These are phyloP conservation scores for Candida berthetii DNA, from an alignment of 805 yeast species.

Conservation along the genomic window DNA sequence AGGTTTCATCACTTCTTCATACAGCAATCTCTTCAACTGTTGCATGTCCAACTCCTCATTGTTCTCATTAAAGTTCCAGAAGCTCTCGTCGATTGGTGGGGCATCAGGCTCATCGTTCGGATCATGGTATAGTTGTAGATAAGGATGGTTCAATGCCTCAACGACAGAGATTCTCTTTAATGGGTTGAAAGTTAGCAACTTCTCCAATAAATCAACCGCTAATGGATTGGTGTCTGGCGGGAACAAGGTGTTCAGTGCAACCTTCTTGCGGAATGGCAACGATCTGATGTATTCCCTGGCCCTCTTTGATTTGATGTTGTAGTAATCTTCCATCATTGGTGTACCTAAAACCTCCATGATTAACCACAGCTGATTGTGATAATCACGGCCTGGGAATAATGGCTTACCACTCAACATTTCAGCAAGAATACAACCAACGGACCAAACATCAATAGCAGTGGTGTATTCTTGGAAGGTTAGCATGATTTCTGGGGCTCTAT, in stretches of 20 bases:
- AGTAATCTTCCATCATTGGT: slow-evolving; percentile 67
- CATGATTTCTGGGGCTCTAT: slow-evolving; percentile 83
- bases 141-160: slow-evolving; percentile 72
- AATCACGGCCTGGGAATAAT: slow-evolving; percentile 71
- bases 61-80: slow-evolving; percentile 35
- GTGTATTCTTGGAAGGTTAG: slow-evolving; percentile 65
- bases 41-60: slow-evolving; percentile 67
- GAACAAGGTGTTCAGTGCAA: slow-evolving; percentile 45
- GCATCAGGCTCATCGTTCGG: slow-evolving; percentile 64
- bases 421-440: slow-evolving; percentile 72
- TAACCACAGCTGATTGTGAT: slow-evolving; percentile 58
- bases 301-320: slow-evolving; percentile 64
- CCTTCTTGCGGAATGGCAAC: slow-evolving; percentile 53
- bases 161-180: slow-evolving; percentile 67
- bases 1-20: slow-evolving; percentile 69
- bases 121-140: slow-evolving; percentile 59
- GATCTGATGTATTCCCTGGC: slow-evolving; percentile 75
- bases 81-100: slow-evolving; percentile 28
- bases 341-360: slow-evolving; percentile 69
- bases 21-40: slow-evolving; percentile 69
- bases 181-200: slow-evolving; percentile 68
- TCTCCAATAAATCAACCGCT: slow-evolving; percentile 60
- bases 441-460: slow-evolving; percentile 76
- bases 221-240: slow-evolving; percentile 39
- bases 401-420: slow-evolving; percentile 58